These are phyloP conservation scores for Xerophyta viscosa DNA, from an alignment of 106 monocot species.

Conservation along the genomic window DNA sequence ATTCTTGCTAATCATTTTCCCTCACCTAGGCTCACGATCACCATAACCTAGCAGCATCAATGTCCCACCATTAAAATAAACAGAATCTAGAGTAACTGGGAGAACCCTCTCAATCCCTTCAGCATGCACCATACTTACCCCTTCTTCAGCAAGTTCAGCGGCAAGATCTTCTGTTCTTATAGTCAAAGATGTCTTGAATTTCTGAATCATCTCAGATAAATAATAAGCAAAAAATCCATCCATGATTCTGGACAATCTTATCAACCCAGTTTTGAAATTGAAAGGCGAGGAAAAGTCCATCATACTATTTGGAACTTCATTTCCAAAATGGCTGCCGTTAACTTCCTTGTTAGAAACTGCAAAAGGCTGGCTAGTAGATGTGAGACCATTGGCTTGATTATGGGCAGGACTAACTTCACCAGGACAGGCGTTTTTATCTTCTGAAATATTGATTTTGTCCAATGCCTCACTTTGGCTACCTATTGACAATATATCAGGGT, in stretches of 20 bases:
- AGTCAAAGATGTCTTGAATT: conserved; percentile 32
- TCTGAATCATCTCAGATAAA: conserved; percentile 30
- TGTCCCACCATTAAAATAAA: conserved; percentile 80
- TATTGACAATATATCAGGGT: conserved; percentile 2
- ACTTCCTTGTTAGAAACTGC: conserved; percentile 11
- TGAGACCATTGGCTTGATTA: conserved; percentile 1
- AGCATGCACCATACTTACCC: conserved; percentile 17
- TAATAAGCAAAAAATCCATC: conserved; percentile 18
- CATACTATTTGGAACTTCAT: too few species aligned
- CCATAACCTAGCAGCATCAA: conserved; percentile 90
- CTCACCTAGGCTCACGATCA: conserved; percentile 87
- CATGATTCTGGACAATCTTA: conserved; percentile 7
- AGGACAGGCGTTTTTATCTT: conserved; percentile 11
- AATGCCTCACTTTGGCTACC: conserved; percentile 1
- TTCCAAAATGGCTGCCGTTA: not conserved
- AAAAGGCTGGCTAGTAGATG: conserved; percentile 12
- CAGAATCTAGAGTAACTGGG: conserved; percentile 77
- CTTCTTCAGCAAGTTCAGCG: conserved; percentile 56
- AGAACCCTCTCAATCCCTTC: conserved; percentile 44
- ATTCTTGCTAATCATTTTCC: too few species aligned
- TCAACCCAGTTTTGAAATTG: conserved; percentile 7
- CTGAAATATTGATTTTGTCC: not conserved
- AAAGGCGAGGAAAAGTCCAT: too few species aligned
- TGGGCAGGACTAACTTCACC: not conserved
- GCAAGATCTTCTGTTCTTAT: conserved; percentile 44